Conservation (phyloP, 345 rosid species). For the Euphorbia pulcherrima region DNA sequence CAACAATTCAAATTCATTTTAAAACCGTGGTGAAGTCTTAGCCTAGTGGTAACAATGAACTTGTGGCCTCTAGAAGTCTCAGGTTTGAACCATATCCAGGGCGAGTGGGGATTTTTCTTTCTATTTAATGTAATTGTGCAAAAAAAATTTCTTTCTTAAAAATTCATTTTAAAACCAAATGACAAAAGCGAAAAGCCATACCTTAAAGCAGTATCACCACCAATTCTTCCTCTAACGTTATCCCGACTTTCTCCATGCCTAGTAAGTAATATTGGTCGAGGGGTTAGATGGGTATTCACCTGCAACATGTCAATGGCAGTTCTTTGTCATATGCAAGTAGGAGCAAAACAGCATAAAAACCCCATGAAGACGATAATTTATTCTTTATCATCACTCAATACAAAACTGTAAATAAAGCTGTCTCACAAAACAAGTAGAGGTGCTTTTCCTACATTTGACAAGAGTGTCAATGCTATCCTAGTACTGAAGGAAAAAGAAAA, state of each 20-base stretch:
- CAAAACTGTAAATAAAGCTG: not conserved
- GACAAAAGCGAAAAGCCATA: constrained; percentile 20
- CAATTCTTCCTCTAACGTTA: constrained; percentile 96
- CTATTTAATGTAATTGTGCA: too few species aligned
- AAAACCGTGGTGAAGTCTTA: too few species aligned
- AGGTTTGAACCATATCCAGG: too few species aligned
- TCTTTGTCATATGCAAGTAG: constrained; percentile 6
- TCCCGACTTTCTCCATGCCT: constrained; percentile 98
- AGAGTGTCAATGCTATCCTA: too few species aligned
- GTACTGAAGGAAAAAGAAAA: too few species aligned
- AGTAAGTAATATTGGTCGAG: constrained; percentile 94
- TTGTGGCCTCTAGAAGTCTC: too few species aligned
- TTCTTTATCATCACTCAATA: not conserved
- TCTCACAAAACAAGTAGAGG: not conserved
- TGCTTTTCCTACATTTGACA: too few species aligned
- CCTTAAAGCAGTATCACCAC: constrained; percentile 90
- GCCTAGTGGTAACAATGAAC: too few species aligned
- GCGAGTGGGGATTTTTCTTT: too few species aligned
- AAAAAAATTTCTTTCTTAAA: too few species aligned
- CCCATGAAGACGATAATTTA: not conserved
- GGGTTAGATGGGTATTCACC: constrained; percentile 98
- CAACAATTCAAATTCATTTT: not conserved
- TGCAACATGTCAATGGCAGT: constrained; percentile 27
- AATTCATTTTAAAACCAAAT: not conserved
- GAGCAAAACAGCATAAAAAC: not conserved